Evolutionary conservation across 2,329 filamentous ascomycete species (phyloP).

Genomic region (Claviceps capensis): DNA sequence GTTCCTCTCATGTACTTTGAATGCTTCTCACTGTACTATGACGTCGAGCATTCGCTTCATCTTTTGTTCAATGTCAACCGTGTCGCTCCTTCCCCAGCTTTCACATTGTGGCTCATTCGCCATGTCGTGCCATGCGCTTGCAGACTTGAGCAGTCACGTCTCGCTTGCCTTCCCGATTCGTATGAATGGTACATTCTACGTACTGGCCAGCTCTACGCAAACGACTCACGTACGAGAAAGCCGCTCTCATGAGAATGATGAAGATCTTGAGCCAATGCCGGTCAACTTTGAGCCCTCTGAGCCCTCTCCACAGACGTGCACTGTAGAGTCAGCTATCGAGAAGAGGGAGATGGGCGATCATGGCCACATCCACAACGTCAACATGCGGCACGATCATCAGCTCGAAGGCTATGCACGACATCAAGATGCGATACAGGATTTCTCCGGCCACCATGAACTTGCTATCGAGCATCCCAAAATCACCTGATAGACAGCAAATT

Average conservation of each 20-base stretch:
- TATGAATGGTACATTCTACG: background rate
- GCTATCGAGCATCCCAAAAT: conserved; percentile 13
- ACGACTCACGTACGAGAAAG: too few relatives aligned
- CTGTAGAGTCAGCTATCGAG: background rate
- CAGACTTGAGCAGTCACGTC: background rate
- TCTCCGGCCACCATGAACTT: conserved; percentile 18
- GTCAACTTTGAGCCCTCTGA: background rate
- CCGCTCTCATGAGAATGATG: too few relatives aligned
- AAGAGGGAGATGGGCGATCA: background rate
- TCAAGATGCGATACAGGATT: conserved; percentile 22
- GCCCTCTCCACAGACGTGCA: background rate
- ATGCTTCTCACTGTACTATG: too few relatives aligned
- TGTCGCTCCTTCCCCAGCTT: background rate
- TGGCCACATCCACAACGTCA: background rate
- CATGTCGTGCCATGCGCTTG: background rate
- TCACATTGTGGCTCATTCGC: background rate
- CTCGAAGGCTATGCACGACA: conserved; percentile 11
- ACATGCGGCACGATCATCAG: background rate
- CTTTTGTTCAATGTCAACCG: too few relatives aligned
- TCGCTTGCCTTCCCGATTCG: background rate
- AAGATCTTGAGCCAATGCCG: background rate
- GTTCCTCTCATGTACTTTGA: too few relatives aligned
- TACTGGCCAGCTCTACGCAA: too few relatives aligned
- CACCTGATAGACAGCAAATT: conserved; percentile 19
- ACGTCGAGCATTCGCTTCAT: too few relatives aligned